phyloP scores from a whole-genome alignment of 768 basidiomycete species.

The Naganishia onofrii region DNA sequence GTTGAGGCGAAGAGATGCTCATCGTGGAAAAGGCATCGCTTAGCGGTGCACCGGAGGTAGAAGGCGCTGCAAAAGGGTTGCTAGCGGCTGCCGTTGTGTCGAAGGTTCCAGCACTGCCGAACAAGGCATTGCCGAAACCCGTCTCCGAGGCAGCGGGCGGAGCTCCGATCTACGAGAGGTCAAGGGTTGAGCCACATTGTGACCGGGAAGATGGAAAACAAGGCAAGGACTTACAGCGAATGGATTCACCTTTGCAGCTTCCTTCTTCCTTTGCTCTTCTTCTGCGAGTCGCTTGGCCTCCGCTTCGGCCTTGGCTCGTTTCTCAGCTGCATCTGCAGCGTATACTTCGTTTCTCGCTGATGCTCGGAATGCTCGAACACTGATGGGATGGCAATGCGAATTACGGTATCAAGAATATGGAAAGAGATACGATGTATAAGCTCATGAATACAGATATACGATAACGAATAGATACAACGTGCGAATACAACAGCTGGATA shows the following conservation, averaged over 20 bases:
- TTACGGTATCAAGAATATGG: background rate
- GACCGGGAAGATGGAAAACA: too few species aligned
- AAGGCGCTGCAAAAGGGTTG: slow-evolving; percentile 33
- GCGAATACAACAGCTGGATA: background rate
- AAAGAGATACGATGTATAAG: slow-evolving; percentile 23
- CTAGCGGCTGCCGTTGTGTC: slow-evolving; percentile 24
- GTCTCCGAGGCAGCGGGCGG: background rate
- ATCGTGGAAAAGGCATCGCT: slow-evolving; percentile 24
- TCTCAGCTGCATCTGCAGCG: slow-evolving; percentile 43
- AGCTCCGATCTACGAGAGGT: slow-evolving; percentile 7
- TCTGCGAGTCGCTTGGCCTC: slow-evolving; percentile 32
- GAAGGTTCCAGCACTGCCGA: slow-evolving; percentile 36
- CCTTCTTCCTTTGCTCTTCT: slow-evolving; percentile 28
- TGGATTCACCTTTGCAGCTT: slow-evolving; percentile 48
- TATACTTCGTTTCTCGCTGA: slow-evolving; percentile 49
- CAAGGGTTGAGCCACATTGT: too few species aligned
- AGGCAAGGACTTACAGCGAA: slow-evolving; percentile 42
- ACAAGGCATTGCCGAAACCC: slow-evolving; percentile 32
- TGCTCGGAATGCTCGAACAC: slow-evolving; percentile 49
- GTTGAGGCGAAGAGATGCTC: background rate
- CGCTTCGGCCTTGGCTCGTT: slow-evolving; percentile 36
- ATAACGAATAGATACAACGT: slow-evolving; percentile 12
- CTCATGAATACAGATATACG: slow-evolving; percentile 6
- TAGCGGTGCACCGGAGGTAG: slow-evolving; percentile 23
- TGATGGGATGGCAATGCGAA: slow-evolving; percentile 12